Base-by-base conservation (phyloP, 2,329 filamentous ascomycete species). In the Aspergillus sp. region DNA sequence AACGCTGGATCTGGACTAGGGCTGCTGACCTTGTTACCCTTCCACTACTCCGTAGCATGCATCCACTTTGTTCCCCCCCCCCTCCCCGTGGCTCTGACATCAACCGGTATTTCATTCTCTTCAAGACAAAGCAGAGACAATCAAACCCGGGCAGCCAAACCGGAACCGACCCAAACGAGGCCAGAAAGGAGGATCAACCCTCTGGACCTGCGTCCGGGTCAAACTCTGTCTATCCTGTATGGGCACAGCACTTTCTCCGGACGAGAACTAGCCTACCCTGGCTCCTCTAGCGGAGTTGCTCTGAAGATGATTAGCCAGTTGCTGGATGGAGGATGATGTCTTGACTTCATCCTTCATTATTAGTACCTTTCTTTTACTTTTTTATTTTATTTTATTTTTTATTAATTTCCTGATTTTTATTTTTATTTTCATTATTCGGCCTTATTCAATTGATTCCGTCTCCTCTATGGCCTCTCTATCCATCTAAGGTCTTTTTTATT, bases 131-230 rank as follows among this genome's bases (percentile, higher is more conserved):
- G 58, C 63, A 65, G 57, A 66, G 64, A 67, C 64, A 68, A 65
- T 62, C 60, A 61, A 65, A 67, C 65, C 65, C 68, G 65, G 66
- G 53, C 63, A 66, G 67, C 70, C 65, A 70, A 71, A 67, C 68
- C 68, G 68, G 69, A 70, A 69, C 62, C 62, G 58, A 66, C 66
- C 68, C 66, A 71, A 70, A 71, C 70, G 66, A 71, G 68, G 64
- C 70, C 68, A 70, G 68, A 73, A 72, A 70, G 71, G 71, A 72
- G 71, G 72, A 75, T 75, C 73, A 74, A 67, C 72, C 71, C 68
- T 73, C 67, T 74, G 72, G 73, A 73, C 71, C 73, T 75, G 73
- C 72, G 71, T 75, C 73, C 71, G 68, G 71, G 66, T 70, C 71
- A 72, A 75, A 74, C 71, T 74, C 64, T 75, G 70, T 70, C 66